Percentiles rank a stretch among this genome's conserved stretches.
These are phyloP conservation scores for Solanum verrucosum DNA, from an alignment of 257 asterid genomes.

Conservation along the genomic window DNA sequence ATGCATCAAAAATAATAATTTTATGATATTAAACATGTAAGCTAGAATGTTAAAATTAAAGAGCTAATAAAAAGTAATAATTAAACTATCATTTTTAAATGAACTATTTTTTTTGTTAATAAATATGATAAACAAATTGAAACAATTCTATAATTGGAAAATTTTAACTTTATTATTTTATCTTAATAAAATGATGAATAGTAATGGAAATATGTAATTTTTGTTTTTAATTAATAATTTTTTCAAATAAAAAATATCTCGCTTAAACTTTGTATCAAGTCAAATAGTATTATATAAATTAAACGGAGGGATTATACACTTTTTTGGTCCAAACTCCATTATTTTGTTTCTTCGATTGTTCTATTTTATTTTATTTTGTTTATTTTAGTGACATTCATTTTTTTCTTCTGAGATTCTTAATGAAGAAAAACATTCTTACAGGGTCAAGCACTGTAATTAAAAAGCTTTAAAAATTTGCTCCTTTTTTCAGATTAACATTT, in stretches of 20 bases:
- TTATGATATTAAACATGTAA: not conserved
- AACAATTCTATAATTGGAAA: not conserved
- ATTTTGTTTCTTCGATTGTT: no score
- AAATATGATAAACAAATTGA: not conserved
- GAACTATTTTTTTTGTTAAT: not conserved
- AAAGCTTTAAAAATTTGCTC: no score
- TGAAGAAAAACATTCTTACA: not conserved
- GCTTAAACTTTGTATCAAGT: no score
- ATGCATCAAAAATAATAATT: no score
- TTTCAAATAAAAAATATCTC: no score
- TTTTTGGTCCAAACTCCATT: no score
- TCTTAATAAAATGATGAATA: not conserved
- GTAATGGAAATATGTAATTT: not conserved
- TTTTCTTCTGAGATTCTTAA: not conserved
- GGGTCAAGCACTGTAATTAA: not conserved
- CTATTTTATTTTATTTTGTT: no score
- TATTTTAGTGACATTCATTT: not conserved
- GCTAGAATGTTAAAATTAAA: not conserved
- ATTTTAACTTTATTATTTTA: not conserved
- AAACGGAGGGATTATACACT: not conserved
- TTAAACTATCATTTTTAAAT: not conserved
- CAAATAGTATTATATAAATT: no score
- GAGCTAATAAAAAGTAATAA: not conserved
- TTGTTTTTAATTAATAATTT: not conserved
- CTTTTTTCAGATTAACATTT: not conserved